phyloP scores from a whole-genome alignment of 345 rosid species.

The Rhodamnia argentea region DNA sequence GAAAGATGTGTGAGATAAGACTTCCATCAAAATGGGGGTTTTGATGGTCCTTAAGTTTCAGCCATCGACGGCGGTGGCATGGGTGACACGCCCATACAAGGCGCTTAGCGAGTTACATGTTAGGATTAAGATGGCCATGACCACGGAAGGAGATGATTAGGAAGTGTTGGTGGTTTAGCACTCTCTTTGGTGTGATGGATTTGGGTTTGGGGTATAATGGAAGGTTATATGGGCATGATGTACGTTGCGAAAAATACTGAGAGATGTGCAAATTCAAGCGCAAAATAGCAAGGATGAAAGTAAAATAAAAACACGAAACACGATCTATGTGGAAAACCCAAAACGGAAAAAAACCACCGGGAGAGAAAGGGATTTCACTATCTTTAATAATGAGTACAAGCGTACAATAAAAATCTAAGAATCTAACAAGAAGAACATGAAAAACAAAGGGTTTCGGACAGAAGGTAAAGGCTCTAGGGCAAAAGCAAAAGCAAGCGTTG shows the following conservation, averaged over 20 bases:
- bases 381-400: no score
- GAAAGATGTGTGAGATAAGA: constrained; percentile 30
- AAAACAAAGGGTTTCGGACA: no score
- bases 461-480: no score
- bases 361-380: no score
- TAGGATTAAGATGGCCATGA: constrained; percentile 69
- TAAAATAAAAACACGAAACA: no score
- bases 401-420: no score
- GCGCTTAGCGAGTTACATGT: constrained; percentile 47
- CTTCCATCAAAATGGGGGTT: constrained; percentile 9
- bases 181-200: background rate
- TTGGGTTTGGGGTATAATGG: background rate
- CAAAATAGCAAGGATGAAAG: no score
- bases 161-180: constrained; percentile 11
- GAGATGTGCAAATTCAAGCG: no score
- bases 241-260: background rate
- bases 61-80: constrained; percentile 14
- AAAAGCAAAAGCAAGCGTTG: no score
- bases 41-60: constrained; percentile 30
- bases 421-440: no score
- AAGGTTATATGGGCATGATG: background rate
- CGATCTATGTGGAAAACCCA: no score
- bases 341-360: no score
- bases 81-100: constrained; percentile 34
- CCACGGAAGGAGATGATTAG: constrained; percentile 28